phyloP scores from a whole-genome alignment of 768 basidiomycete species.

The Coprinellus micaceus region DNA sequence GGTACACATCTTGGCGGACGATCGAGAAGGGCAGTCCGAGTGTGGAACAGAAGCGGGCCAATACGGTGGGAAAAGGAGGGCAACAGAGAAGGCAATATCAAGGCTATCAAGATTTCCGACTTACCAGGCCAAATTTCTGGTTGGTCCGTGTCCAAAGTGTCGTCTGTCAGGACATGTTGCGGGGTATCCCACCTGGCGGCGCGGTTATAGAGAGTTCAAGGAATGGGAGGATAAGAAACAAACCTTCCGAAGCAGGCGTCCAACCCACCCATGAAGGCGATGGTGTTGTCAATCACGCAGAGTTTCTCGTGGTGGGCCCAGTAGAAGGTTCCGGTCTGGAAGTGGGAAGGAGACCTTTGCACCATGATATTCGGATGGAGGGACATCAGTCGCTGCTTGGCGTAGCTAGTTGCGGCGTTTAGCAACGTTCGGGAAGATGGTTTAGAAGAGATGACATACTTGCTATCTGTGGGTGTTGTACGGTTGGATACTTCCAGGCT shows the following conservation, averaged over 20 bases:
- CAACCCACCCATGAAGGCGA: slow-evolving; percentile 97
- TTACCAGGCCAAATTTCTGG: slow-evolving; percentile 85
- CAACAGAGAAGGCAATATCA: not conserved
- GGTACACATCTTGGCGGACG: too few species aligned
- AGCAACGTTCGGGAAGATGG: not conserved
- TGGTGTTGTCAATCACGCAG: slow-evolving; percentile 94
- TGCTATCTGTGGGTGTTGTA: slow-evolving; percentile 93
- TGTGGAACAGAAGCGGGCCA: not conserved
- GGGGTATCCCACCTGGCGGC: slow-evolving; percentile 88
- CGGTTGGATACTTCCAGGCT: slow-evolving; percentile 94
- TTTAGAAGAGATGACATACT: slow-evolving; percentile 42
- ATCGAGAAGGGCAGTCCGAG: not conserved
- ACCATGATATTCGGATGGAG: slow-evolving; percentile 94
- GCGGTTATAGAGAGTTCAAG: not conserved
- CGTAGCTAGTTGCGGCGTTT: slow-evolving; percentile 45
- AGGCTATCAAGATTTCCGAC: slow-evolving; percentile 40
- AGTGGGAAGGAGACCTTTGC: slow-evolving; percentile 95
- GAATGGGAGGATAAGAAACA: not conserved
- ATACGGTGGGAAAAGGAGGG: not conserved
- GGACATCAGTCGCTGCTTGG: slow-evolving; percentile 75
- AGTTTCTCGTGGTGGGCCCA: slow-evolving; percentile 99
- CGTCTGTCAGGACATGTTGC: slow-evolving; percentile 87
- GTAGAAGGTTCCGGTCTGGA: slow-evolving; percentile 95
- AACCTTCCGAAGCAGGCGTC: slow-evolving; percentile 91
- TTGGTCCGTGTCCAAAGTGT: slow-evolving; percentile 59